phyloP scores from a whole-genome alignment of 2,329 filamentous ascomycete genomes.

The Arthrocladium fulminans region DNA sequence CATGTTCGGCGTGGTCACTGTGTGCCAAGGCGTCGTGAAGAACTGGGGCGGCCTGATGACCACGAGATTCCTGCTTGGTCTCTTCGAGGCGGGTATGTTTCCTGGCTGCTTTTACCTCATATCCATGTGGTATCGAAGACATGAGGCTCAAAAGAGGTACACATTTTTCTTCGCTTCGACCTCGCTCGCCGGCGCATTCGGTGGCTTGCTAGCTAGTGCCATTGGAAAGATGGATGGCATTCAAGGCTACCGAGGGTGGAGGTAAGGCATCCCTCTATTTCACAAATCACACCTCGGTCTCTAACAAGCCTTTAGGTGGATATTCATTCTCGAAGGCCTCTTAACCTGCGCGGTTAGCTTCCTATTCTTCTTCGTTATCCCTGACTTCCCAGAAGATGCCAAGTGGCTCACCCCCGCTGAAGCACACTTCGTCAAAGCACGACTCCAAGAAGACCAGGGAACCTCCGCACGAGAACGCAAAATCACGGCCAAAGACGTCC shows the following conservation, averaged over 20 bases:
- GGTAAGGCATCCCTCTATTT: neutral
- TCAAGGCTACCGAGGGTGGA: constrained; percentile 48
- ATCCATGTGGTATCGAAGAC: constrained; percentile 70
- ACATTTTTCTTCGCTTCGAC: constrained; percentile 83
- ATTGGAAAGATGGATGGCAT: constrained; percentile 50
- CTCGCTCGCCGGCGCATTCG: constrained; percentile 53
- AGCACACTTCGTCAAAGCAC: constrained; percentile 54
- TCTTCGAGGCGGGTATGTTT: constrained; percentile 61
- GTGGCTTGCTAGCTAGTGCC: constrained; percentile 51
- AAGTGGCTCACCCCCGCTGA: constrained; percentile 67
- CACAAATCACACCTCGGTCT: neutral
- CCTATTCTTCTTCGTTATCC: constrained; percentile 59
- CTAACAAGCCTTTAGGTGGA: constrained; percentile 28
- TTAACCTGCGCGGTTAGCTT: constrained; percentile 55
- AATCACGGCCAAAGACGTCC: constrained; percentile 51
- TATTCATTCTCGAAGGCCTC: constrained; percentile 54
- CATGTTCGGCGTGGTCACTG: constrained; percentile 65
- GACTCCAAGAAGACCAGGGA: constrained; percentile 61
- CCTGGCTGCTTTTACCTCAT: constrained; percentile 28
- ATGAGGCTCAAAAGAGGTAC: constrained; percentile 83
- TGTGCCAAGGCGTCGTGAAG: constrained; percentile 66
- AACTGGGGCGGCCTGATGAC: constrained; percentile 70
- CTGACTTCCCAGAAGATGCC: constrained; percentile 64
- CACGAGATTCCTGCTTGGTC: constrained; percentile 76
- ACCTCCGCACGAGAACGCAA: constrained; percentile 54